A percentile compares a stretch with the other conserved stretches of the same genome.
Evolutionary conservation across 2,329 filamentous ascomycete genomes (phyloP).

Genomic region (Rhinocladiella mackenziei): DNA sequence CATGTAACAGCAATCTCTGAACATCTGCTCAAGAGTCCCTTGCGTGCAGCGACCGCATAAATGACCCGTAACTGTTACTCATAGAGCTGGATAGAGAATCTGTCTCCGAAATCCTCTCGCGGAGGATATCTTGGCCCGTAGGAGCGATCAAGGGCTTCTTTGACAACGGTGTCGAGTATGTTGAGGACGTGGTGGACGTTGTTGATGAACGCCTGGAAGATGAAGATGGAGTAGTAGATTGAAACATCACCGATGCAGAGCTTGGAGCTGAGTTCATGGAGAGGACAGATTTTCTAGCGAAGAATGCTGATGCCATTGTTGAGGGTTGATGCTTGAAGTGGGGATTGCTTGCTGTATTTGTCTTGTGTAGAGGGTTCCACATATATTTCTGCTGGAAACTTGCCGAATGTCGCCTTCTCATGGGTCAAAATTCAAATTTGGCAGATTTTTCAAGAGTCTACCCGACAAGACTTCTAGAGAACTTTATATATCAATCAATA

Average conservation of each 20-base stretch:
- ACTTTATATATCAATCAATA: not conserved
- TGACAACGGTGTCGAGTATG: not conserved
- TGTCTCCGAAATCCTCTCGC: not conserved
- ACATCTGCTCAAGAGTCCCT: constrained; percentile 4
- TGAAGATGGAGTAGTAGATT: not conserved
- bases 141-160: not conserved
- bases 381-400: too few species aligned
- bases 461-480: not conserved
- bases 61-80: constrained; percentile 12
- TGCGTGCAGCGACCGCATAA: constrained; percentile 7
- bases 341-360: not conserved
- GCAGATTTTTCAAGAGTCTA: not conserved
- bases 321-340: not conserved
- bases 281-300: constrained; percentile 12
- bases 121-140: not conserved
- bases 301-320: constrained; percentile 12
- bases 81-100: constrained; percentile 10
- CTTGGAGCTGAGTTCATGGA: constrained; percentile 7
- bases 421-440: not conserved
- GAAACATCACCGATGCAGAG: not conserved
- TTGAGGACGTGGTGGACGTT: not conserved
- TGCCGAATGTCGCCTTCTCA: not conserved
- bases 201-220: not conserved
- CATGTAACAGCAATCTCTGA: too few species aligned
- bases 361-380: not conserved